A percentile compares a stretch with the other conserved stretches of the same genome.
Conservation (phyloP, 345 rosid genomes). For the Atalantia buxifolia region DNA sequence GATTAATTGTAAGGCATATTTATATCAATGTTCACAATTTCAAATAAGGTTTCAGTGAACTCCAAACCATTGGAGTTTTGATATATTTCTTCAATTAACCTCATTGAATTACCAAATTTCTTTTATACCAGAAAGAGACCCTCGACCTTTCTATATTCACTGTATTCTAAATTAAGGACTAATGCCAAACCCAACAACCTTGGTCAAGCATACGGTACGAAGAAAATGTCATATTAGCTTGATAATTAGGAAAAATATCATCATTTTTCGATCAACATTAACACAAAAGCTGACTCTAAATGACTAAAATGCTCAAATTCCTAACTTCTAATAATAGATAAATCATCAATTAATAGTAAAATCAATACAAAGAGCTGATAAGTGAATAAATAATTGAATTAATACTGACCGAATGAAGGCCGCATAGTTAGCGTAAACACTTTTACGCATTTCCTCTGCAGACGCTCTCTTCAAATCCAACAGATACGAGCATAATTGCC, state of each 20-base stretch:
- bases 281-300: not conserved
- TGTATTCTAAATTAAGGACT: too few relatives aligned
- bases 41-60: not conserved
- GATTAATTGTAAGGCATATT: not conserved
- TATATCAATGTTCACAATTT: not conserved
- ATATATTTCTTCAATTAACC: not conserved
- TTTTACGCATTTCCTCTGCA: slow-evolving; percentile 97
- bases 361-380: not conserved
- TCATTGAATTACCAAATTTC: not conserved
- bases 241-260: not conserved
- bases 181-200: not conserved
- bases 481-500: slow-evolving; percentile 71
- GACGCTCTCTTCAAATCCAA: slow-evolving; percentile 96
- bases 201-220: not conserved
- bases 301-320: not conserved
- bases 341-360: not conserved
- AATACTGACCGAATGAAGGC: slow-evolving; percentile 83
- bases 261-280: not conserved
- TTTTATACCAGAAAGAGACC: not conserved
- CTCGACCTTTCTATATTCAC: not conserved
- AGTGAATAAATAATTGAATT: not conserved
- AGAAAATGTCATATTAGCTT: not conserved
- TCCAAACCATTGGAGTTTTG: not conserved
- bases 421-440: slow-evolving; percentile 95
- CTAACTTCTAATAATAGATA: not conserved